Percentiles rank a stretch among this genome's conserved stretches.
Conservation (phyloP, 495 filamentous ascomycete species). For the Talaromyces liani region DNA sequence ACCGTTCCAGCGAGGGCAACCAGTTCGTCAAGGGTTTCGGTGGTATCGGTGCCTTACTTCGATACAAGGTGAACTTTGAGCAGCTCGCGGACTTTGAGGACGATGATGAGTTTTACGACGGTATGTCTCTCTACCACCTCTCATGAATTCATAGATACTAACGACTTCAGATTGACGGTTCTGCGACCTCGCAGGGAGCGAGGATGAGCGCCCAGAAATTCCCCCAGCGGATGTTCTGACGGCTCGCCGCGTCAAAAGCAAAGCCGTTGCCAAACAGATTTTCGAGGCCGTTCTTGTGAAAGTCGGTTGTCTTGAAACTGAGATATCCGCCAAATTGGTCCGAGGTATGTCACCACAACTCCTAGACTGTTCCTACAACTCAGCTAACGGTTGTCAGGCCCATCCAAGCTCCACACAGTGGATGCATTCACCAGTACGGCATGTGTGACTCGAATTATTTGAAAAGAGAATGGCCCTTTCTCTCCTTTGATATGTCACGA, state of each 20-base stretch:
- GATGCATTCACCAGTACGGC: conserved; percentile 8
- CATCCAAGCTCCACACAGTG: conserved; percentile 38
- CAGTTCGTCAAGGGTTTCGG: conserved; percentile 99
- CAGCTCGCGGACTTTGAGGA: conserved; percentile 91
- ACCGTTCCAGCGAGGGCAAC: conserved; percentile 93
- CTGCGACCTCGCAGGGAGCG: conserved; percentile 80
- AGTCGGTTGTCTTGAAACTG: conserved; percentile 22
- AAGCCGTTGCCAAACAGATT: conserved; percentile 29
- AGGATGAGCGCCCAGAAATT: conserved; percentile 75
- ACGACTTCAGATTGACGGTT: conserved; percentile 72
- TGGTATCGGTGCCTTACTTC: conserved; percentile 93
- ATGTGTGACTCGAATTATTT: conserved; percentile 8
- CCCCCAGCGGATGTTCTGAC: conserved; percentile 54
- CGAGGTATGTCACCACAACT: conserved; percentile 20
- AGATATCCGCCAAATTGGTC: conserved; percentile 29
- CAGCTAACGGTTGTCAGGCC: conserved; percentile 19
- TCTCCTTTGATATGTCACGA: neutral
- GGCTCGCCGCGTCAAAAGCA: conserved; percentile 43
- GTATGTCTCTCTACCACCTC: conserved; percentile 25
- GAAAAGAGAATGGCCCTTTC: conserved; percentile 1
- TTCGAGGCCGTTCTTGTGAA: conserved; percentile 27
- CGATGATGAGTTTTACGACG: conserved; percentile 99
- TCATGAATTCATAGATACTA: neutral
- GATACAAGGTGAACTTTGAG: conserved; percentile 99
- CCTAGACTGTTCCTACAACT: too few species aligned